Base-by-base conservation (phyloP, 768 basidiomycete genomes). In the Pleurotus cornucopiae region DNA sequence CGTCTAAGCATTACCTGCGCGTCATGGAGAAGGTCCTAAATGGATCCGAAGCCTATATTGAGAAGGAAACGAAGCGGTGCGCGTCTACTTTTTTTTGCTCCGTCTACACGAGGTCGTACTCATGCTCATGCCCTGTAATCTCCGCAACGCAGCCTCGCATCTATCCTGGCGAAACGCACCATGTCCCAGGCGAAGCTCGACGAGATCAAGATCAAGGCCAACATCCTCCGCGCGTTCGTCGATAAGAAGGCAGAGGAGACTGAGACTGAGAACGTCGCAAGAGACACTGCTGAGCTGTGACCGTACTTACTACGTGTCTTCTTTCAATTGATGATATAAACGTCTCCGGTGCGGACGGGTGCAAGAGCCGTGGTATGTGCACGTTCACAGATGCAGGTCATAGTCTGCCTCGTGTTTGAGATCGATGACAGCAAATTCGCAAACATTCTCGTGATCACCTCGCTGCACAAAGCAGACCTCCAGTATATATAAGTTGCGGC, bases 191-290 rank as follows among this genome's bases (percentile, higher is more conserved):
- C 77, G 41, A 98, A 98, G 73, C 72, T 94, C 43, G 97, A 99
- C 67, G 94, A 98, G 74, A 86, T 98, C 66, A 89, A 91, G 72
- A 81, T 90, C 68, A 98, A 96, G 76, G 79, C 83, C 54, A 98
- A 98, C 75, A 82, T 98, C 63, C 80, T 94, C 47, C 68, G 72
- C 13, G 82, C 88, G 0, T 92, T 93, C 59, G 59, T 66, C 34
- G 70, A 71, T 60, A 72, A 79, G 60, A 67, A 66, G 6, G 70
- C 70, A 60, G 73, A 72, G 55, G 70, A 71, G 46, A 63, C 58
- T 34, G 66, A 75, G 58, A 73, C 73, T 37, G 69, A 67, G 21
- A 69, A 25, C 4, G 41, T 57, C 21, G 39, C n/a, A n/a, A n/a
- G n/a, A n/a, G n/a, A n/a, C n/a, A n/a, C 64, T 30, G 73, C 76